Base-by-base conservation (phyloP, 2,329 filamentous ascomycete genomes). In the Ophiostoma ulmi region DNA sequence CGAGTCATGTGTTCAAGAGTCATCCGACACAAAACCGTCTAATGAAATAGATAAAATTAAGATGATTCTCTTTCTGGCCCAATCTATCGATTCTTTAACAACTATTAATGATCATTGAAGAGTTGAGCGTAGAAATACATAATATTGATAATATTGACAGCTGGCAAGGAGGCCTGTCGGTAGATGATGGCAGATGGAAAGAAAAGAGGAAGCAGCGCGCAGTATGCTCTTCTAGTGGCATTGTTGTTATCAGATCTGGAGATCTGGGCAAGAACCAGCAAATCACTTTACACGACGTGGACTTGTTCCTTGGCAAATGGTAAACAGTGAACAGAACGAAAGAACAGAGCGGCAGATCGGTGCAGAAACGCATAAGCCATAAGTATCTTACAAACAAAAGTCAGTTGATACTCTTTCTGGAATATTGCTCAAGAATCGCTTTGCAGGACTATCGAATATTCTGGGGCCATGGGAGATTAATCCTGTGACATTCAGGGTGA, bases 121-220 rank as follows among this genome's bases (percentile, higher is more conserved):
- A 58, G 52, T 10, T 58, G 22, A 22, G 31, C 11, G 52, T 22
- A 26, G n/a, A 58, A 58, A 22, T 26, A 58, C 7, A 13, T 4
- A 4, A 22, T 1, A 58, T 26, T 26, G 52, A 13, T 4, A 4
- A 22, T 1, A 58, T 26, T 26, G 52, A 58, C 8, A 48, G 20
- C 44, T 48, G 52, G n/a, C 52, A 58, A 58, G 52, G 52, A 58
- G 52, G 22, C 52, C 52, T 48, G n/a, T 55, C n/a, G 52, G 22
- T n/a, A 13, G 10, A 11, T 22, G n/a, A 13, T 22, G 17, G 3
- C 20, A 26, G 52, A 26, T 8, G 11, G n/a, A n/a, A 26, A 10
- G n/a, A 0, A 58, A 11, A 17, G 11, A 58, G n/a, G 20, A 17
- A 26, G n/a, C 52, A 58, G 52, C n/a, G n/a, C 11, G 52, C 22